Base-by-base conservation (phyloP, 495 filamentous ascomycete genomes). In the Geoglossum glabrum region DNA sequence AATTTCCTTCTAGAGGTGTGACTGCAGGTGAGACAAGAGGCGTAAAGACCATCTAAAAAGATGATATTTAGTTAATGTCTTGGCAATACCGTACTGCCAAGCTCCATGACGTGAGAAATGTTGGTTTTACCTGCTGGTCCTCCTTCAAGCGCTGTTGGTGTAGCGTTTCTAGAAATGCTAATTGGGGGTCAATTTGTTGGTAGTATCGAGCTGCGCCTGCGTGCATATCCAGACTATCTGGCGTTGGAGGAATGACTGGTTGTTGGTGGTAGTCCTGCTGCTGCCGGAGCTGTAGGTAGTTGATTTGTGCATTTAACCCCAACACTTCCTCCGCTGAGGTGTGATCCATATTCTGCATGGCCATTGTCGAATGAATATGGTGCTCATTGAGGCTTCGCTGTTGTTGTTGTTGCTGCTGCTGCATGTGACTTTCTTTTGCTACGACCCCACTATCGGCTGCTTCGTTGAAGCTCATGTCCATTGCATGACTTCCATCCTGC, bases 1-100 rank as follows among this genome's bases (percentile, higher is more conserved):
- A 94, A 65, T 88, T 84, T 33, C 79, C 77, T 61, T 95, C 90
- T 50, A 92, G 76, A 28, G 92, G 90, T 10, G 90, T 95, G 63
- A 96, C 90, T 2, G 89, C 90, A 21, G 92, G 92, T 34, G 92
- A 96, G 8, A 94, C 86, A 30, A 98, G 79, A 9, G 92, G 92
- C 7, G 92, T 98, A 68, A 95, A 96, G 26, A 86, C 75, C 70
- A 90, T 86, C 85, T 87, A 63, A 21, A 15, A 63, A 57, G 25
- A 19, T 3, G 54, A 57, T n/a, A n/a, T 58, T 45, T 26, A 19
- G 26, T 40, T 15, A 40, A 40, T 3, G 3, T 40, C 13, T 15
- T 40, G 10, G 11, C 36, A 5, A 40, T 8, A 40, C 13, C 36
- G 17, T 34, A 11, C 36, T 4, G 31, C 31, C 30, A 43, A 56